These are phyloP conservation scores for Clonostachys rosea DNA, from an alignment of 2,329 filamentous ascomycete genomes.

Conservation along the genomic window DNA sequence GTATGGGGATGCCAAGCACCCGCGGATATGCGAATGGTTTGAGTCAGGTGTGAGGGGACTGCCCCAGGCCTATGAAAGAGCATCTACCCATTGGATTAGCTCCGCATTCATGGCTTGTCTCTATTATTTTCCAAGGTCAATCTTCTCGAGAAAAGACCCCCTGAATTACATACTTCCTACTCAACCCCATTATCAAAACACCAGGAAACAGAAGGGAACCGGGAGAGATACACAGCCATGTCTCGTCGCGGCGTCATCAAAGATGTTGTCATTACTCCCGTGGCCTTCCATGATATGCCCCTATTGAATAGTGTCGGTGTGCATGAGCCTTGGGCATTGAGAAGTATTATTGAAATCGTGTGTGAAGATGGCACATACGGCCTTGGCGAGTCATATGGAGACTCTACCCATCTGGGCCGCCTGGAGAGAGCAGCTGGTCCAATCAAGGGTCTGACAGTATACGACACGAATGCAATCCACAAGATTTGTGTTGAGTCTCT, in stretches of 20 bases:
- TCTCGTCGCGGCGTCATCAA: constrained; percentile 19
- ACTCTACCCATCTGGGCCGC: constrained; percentile 26
- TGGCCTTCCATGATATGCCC: constrained; percentile 38
- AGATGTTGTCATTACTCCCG: constrained; percentile 32
- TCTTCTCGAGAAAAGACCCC: too few relatives aligned
- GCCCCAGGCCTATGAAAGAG: too few relatives aligned
- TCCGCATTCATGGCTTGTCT: too few relatives aligned
- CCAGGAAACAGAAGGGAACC: too few relatives aligned
- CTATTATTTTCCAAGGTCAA: too few relatives aligned
- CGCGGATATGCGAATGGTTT: too few relatives aligned
- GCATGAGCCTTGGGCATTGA: constrained; percentile 33
- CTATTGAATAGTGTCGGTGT: constrained; percentile 36
- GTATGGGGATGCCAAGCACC: too few relatives aligned
- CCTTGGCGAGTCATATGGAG: constrained; percentile 33
- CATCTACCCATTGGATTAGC: too few relatives aligned
- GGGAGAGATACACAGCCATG: constrained; percentile 9
- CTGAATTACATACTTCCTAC: too few relatives aligned
- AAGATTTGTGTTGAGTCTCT: constrained; percentile 74
- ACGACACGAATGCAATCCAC: constrained; percentile 78
- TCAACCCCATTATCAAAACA: too few relatives aligned
- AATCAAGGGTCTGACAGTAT: constrained; percentile 20
- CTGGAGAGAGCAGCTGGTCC: constrained; percentile 20
- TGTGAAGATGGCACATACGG: constrained; percentile 23
- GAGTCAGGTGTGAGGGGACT: too few relatives aligned
- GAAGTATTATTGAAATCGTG: constrained; percentile 32